Percentiles rank a stretch among this genome's conserved stretches.
These are phyloP conservation scores for Emergomyces pasteurianus DNA, from an alignment of 2,329 filamentous ascomycete species.

Conservation along the genomic window DNA sequence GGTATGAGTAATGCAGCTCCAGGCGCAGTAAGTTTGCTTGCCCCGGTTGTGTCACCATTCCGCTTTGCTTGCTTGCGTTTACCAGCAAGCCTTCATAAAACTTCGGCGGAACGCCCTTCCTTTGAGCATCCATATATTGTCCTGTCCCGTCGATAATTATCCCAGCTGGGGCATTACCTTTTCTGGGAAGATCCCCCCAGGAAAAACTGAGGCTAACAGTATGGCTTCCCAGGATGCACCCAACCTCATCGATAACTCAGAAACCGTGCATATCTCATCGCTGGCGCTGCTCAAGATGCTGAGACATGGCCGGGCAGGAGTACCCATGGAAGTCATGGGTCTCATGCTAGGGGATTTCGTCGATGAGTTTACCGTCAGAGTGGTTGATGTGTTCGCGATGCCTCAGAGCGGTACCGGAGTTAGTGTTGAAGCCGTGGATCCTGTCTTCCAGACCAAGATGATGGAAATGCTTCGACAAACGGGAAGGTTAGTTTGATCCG, in stretches of 20 bases:
- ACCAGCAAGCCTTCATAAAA: neutral
- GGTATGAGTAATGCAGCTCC: constrained; percentile 30
- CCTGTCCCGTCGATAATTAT: neutral
- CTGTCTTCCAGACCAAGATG: constrained; percentile 99
- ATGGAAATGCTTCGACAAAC: constrained; percentile 99
- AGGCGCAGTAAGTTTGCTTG: constrained; percentile 27
- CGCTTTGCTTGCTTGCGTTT: neutral
- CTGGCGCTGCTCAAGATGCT: constrained; percentile 97
- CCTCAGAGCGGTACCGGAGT: constrained; percentile 97
- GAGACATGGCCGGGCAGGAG: constrained; percentile 89
- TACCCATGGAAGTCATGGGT: constrained; percentile 99
- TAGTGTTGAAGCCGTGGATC: constrained; percentile 94
- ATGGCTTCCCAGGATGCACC: constrained; percentile 57
- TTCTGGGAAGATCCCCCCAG: neutral
- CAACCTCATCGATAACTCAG: constrained; percentile 93
- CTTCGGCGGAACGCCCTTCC: neutral
- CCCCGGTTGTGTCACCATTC: neutral
- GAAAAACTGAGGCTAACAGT: neutral
- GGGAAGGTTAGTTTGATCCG: constrained; percentile 55
- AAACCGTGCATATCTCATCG: constrained; percentile 98
- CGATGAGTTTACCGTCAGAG: constrained; percentile 95
- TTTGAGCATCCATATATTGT: neutral
- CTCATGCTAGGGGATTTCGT: constrained; percentile 98
- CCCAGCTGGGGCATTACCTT: neutral
- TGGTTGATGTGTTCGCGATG: constrained; percentile 99